Evolutionary conservation across 2,329 filamentous ascomycete species (phyloP), one percentile per base, ranked within the genome.

Genomic region (Aspergillus pseudoglaucus): DNA sequence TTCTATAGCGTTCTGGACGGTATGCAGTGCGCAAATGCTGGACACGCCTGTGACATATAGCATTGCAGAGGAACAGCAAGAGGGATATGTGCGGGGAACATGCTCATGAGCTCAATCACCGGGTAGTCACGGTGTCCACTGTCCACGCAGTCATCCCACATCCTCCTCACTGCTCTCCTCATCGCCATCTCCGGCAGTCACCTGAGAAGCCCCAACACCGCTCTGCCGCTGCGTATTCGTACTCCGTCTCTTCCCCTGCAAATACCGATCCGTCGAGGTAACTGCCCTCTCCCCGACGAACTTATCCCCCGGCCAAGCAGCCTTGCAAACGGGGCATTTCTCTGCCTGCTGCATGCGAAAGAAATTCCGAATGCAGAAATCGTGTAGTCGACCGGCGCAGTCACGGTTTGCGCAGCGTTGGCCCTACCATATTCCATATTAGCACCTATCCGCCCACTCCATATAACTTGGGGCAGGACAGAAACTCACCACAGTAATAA

Each of bases 341-440:
- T 78, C 78, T 1, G 75, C 76, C 47, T 78, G 70, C 52, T 81
- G 76, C 37, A 82, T 79, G 17, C 85, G 77, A 75, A 89, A 95
- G 65, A 85, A 89, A 23, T 81, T 82, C 10, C 81, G 78, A 47
- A 82, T 76, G 65, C 90, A 96, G 44, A 84, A 81, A 53, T 90
- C 80, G 65, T 96, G 90, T 14, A 95, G 67, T 9, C 90, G 76
- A 9, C 83, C 76, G 25, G 69, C 73, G 64, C 90, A 96, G 17
- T 82, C 76, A 33, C 78, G 69, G 51, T 86, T 78, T 2, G 76
- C 67, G 68, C 90, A 95, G 47, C 90, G 79, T 75, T 90, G 80
- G 0, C 90, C 90, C 75, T 78, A 48, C 41, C 44, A 38, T 35
- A 32, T 42, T 48, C 38, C 55, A 50, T 4, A 39, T n/a, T 12